phyloP scores from a whole-genome alignment of 1,284 basidiomycete genomes.

The Malassezia restricta region DNA sequence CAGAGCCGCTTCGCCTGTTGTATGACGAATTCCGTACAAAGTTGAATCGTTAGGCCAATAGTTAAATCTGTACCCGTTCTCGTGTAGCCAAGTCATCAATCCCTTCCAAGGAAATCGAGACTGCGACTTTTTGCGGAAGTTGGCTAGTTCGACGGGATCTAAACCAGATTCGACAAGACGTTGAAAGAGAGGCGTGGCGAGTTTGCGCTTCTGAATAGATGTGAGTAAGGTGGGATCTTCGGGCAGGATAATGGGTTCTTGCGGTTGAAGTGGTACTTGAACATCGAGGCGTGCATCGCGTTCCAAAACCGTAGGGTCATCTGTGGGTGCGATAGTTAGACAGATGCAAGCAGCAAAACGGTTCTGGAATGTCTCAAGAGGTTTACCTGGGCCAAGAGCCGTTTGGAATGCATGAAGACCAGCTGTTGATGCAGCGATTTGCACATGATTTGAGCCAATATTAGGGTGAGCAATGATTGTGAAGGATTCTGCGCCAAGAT shows the following conservation, averaged over 20 bases:
- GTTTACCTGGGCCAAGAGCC: slow-evolving; percentile 13
- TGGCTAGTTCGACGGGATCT: slow-evolving; percentile 12
- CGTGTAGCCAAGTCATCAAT: slow-evolving; percentile 15
- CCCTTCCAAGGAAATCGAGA: slow-evolving; percentile 17
- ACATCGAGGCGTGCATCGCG: slow-evolving; percentile 15
- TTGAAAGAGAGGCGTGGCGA: slow-evolving; percentile 15
- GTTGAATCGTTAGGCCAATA: slow-evolving; percentile 18
- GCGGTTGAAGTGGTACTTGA: slow-evolving; percentile 13
- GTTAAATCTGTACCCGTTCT: slow-evolving; percentile 16
- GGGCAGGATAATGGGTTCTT: slow-evolving; percentile 16
- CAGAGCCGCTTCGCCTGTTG: slow-evolving; percentile 12
- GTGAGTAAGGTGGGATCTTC: slow-evolving; percentile 17
- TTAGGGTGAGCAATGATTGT: slow-evolving; percentile 17
- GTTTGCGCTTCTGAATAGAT: slow-evolving; percentile 16
- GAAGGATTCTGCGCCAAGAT: slow-evolving; percentile 16
- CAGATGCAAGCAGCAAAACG: slow-evolving; percentile 16
- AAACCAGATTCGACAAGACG: slow-evolving; percentile 16
- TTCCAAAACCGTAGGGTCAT: slow-evolving; percentile 8
- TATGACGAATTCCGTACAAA: slow-evolving; percentile 12
- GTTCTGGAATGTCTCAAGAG: slow-evolving; percentile 15
- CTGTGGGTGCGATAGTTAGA: slow-evolving; percentile 12
- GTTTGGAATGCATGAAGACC: slow-evolving; percentile 17
- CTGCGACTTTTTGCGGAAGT: slow-evolving; percentile 16
- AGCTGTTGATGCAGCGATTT: slow-evolving; percentile 14
- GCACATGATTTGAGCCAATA: slow-evolving; percentile 16